A percentile compares a stretch with the other conserved stretches of the same genome.
phyloP scores from a whole-genome alignment of 768 basidiomycete species.

The Cystobasidium ongulense region DNA sequence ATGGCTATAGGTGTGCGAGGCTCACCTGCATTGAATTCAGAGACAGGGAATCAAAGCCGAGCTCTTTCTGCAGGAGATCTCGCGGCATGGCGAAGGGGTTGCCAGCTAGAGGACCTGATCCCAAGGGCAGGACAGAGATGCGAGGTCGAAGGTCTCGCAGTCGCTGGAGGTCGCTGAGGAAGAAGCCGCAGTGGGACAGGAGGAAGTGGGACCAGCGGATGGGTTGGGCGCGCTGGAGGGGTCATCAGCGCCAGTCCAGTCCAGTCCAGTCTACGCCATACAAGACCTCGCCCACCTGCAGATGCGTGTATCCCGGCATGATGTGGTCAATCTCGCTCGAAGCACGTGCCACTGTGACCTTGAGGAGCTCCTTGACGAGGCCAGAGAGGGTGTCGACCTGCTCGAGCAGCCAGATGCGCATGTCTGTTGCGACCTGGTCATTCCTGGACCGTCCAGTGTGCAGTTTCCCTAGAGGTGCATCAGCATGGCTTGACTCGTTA shows the following conservation, averaged over 20 bases:
- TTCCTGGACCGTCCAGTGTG: conserved; percentile 96
- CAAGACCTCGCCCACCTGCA: conserved; percentile 59
- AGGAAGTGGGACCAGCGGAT: conserved; percentile 98
- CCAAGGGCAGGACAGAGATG: conserved; percentile 85
- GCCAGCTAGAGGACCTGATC: conserved; percentile 88
- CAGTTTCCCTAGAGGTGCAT: conserved; percentile 63
- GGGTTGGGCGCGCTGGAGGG: conserved; percentile 77
- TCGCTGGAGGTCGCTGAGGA: conserved; percentile 59
- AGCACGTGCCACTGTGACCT: conserved; percentile 82
- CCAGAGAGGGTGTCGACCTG: conserved; percentile 61
- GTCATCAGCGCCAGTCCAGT: neutral
- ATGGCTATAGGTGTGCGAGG: too few relatives aligned
- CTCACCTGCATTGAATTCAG: conserved; percentile 79
- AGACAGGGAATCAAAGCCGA: conserved; percentile 76
- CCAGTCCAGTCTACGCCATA: too few relatives aligned
- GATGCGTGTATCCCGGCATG: conserved; percentile 93
- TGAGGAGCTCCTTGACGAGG: conserved; percentile 67
- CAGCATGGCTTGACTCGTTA: neutral
- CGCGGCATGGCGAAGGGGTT: conserved; percentile 93
- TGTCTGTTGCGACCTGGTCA: conserved; percentile 97
- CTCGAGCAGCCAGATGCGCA: conserved; percentile 88
- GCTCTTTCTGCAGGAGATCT: conserved; percentile 79
- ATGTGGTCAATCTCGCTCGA: conserved; percentile 85
- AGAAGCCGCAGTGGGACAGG: conserved; percentile 87
- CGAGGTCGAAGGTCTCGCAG: conserved; percentile 50